Percentiles rank a stretch among this genome's conserved stretches.
These are phyloP conservation scores for Hypoxylon rickii DNA, from an alignment of 495 filamentous ascomycete genomes.

Conservation along the genomic window DNA sequence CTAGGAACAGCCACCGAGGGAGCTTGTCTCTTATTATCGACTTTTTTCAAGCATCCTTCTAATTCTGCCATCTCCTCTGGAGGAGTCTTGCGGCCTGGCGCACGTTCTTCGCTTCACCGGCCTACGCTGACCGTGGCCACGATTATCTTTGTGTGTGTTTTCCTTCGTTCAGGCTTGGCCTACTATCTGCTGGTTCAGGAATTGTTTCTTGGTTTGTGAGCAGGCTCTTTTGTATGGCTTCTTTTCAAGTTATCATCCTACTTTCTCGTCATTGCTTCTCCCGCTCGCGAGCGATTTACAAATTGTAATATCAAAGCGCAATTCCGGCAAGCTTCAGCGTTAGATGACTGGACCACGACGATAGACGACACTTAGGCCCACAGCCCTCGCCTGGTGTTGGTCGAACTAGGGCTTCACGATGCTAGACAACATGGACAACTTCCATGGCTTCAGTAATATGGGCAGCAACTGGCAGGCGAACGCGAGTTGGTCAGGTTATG, in stretches of 20 bases:
- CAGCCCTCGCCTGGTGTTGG: slow-evolving; percentile 50
- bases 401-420: slow-evolving; percentile 43
- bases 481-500: slow-evolving; percentile 38
- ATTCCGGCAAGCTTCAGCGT: slow-evolving; percentile 39
- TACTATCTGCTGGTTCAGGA: slow-evolving; percentile 45
- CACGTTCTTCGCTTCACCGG: slow-evolving; percentile 33
- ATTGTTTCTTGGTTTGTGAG: slow-evolving; percentile 51
- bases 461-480: slow-evolving; percentile 47
- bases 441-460: slow-evolving; percentile 35
- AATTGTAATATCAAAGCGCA: slow-evolving; percentile 37
- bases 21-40: slow-evolving; percentile 34
- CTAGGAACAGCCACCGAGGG: slow-evolving; percentile 20
- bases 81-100: slow-evolving; percentile 31
- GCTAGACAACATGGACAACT: slow-evolving; percentile 27
- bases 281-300: slow-evolving; percentile 25
- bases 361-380: slow-evolving; percentile 46
- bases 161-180: slow-evolving; percentile 40
- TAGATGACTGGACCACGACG: slow-evolving; percentile 55
- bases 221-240: slow-evolving; percentile 38
- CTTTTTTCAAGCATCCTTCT: slow-evolving; percentile 31
- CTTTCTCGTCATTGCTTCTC: slow-evolving; percentile 33
- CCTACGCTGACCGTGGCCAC: slow-evolving; percentile 33
- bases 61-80: slow-evolving; percentile 38
- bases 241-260: slow-evolving; percentile 24
- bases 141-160: slow-evolving; percentile 43